These are phyloP conservation scores for Hyaloscypha bicolor DNA, from an alignment of 495 filamentous ascomycete genomes.

Conservation along the genomic window DNA sequence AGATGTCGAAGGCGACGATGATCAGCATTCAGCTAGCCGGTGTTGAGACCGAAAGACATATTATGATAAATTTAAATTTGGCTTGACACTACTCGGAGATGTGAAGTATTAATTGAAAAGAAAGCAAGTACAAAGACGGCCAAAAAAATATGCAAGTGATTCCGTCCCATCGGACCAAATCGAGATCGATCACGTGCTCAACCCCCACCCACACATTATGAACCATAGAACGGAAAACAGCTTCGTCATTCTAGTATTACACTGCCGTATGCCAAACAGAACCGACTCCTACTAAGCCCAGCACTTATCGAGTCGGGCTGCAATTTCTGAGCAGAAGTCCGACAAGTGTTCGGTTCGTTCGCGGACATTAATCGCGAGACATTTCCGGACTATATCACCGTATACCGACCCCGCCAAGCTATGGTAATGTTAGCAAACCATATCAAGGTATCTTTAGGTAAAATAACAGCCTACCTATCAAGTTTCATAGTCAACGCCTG, in stretches of 20 bases:
- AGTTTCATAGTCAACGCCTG: constrained; percentile 25
- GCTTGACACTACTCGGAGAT: too few relatives aligned
- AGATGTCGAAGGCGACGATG: not conserved
- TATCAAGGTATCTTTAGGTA: not conserved
- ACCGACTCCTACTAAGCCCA: constrained; percentile 13
- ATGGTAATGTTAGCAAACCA: not conserved
- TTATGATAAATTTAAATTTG: too few relatives aligned
- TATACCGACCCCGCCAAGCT: constrained; percentile 29
- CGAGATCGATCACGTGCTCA: not conserved
- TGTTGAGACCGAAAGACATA: not conserved
- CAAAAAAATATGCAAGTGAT: not conserved
- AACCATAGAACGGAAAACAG: not conserved
- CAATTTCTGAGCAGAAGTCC: constrained; percentile 28
- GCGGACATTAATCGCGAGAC: constrained; percentile 23
- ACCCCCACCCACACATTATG: not conserved
- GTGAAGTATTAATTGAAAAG: not conserved
- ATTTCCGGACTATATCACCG: constrained; percentile 30
- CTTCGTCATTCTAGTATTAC: not conserved
- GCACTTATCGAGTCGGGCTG: constrained; percentile 26
- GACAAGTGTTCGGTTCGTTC: constrained; percentile 26
- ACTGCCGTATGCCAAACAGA: not conserved
- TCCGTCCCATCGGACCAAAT: not conserved
- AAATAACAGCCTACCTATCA: constrained; percentile 27
- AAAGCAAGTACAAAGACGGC: not conserved
- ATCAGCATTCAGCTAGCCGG: not conserved